A percentile compares a stretch with the other conserved stretches of the same genome.
phyloP scores from a whole-genome alignment of 129 eudicot species.

The Cynara cardunculus region DNA sequence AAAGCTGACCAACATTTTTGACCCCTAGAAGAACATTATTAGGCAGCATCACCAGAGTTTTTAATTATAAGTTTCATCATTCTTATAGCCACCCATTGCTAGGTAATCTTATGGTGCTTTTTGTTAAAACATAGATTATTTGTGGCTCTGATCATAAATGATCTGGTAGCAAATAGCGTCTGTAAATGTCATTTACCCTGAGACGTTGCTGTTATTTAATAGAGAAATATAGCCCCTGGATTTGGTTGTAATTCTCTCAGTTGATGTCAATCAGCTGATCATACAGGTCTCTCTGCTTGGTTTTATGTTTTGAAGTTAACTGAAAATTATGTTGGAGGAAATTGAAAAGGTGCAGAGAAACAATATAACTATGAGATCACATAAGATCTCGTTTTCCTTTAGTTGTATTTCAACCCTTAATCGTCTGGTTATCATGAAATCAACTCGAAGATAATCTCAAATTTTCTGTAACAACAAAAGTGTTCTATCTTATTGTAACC shows the following conservation, averaged over 20 bases:
- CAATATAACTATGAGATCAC: no score
- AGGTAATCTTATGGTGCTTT: slow-evolving; percentile 5
- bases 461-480: no score
- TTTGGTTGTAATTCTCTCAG: not conserved
- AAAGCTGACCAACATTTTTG: slow-evolving; percentile 23
- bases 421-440: no score
- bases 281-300: not conserved
- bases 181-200: slow-evolving; percentile 22
- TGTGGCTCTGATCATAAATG: not conserved
- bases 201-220: not conserved
- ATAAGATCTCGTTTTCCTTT: no score
- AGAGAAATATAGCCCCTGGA: not conserved
- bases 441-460: no score
- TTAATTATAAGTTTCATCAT: not conserved
- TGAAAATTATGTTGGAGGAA: no score
- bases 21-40: slow-evolving; percentile 5
- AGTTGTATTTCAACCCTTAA: no score
- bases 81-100: not conserved
- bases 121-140: slow-evolving; percentile 19
- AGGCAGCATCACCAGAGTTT: slow-evolving; percentile 18
- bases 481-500: no score
- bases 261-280: not conserved
- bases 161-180: slow-evolving; percentile 13
- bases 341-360: no score
- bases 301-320: not conserved